Percentiles rank a stretch among this genome's conserved stretches.
These are phyloP conservation scores for Dactylellina sp. DNA, from an alignment of 2,329 filamentous ascomycete genomes.

Conservation along the genomic window DNA sequence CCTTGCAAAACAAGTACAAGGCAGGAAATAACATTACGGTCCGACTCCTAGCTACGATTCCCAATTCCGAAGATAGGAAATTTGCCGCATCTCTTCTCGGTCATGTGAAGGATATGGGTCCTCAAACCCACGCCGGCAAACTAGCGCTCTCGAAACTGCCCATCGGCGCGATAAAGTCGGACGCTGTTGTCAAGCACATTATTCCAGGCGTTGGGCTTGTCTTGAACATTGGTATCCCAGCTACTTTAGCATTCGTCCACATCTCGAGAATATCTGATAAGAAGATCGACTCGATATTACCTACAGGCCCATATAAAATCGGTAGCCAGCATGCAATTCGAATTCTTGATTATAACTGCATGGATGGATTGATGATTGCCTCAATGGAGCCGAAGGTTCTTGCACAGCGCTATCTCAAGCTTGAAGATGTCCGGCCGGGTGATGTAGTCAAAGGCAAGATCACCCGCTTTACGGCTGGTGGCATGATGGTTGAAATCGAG, in stretches of 20 bases:
- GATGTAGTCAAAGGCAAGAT: conserved; percentile 83
- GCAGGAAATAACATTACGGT: conserved; percentile 85
- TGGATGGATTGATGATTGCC: conserved; percentile 86
- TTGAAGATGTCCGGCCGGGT: conserved; percentile 88
- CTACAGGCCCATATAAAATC: conserved; percentile 80
- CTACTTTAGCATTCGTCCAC: conserved; percentile 87
- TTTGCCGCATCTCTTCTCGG: conserved; percentile 87
- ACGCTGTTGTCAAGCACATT: conserved; percentile 82
- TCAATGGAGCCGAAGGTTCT: conserved; percentile 85
- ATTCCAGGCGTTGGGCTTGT: conserved; percentile 85
- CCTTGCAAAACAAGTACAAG: conserved; percentile 82
- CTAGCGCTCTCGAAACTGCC: conserved; percentile 69
- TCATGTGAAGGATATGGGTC: conserved; percentile 77
- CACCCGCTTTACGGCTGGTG: conserved; percentile 83
- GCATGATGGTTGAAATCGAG: conserved; percentile 82
- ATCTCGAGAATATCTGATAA: conserved; percentile 92
- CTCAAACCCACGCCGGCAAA: conserved; percentile 65
- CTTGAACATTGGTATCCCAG: conserved; percentile 75
- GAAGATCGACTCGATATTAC: conserved; percentile 84
- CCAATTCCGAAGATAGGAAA: conserved; percentile 80
- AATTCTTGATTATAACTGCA: conserved; percentile 83
- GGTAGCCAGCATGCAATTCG: conserved; percentile 83
- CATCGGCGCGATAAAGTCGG: conserved; percentile 79
- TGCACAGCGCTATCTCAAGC: conserved; percentile 87
- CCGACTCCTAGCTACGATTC: conserved; percentile 88